These are phyloP conservation scores for Beauveria asiatica DNA, from an alignment of 2,329 filamentous ascomycete genomes.

Conservation along the genomic window DNA sequence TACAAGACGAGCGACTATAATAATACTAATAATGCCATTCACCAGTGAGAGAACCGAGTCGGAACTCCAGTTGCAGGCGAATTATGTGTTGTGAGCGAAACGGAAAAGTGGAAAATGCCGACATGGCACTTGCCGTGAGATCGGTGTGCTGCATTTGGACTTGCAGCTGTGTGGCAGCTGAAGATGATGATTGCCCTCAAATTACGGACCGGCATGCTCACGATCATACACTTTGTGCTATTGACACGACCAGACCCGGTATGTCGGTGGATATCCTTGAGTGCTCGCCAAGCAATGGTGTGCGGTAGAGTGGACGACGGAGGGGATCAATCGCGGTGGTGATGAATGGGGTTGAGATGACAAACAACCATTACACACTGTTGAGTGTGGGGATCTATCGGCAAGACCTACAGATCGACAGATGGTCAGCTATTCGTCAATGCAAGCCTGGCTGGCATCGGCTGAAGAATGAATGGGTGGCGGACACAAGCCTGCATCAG, in stretches of 20 bases:
- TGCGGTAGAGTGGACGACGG: background rate
- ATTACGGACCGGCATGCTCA: background rate
- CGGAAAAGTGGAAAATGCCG: background rate
- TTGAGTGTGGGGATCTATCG: background rate
- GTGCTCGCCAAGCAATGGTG: background rate
- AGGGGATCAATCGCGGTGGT: background rate
- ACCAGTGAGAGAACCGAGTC: background rate
- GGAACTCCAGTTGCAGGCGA: background rate
- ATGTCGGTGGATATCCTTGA: background rate
- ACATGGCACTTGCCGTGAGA: background rate
- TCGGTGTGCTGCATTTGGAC: background rate
- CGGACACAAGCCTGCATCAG: background rate
- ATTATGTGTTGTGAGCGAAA: background rate
- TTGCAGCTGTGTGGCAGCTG: background rate
- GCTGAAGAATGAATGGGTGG: background rate
- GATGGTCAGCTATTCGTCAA: background rate
- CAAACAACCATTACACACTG: background rate
- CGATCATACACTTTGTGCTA: background rate
- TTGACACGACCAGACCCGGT: too few relatives aligned
- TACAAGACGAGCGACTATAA: background rate
- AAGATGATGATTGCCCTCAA: too few relatives aligned
- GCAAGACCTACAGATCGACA: background rate
- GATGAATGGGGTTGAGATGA: background rate
- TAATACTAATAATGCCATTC: slow-evolving; percentile 6
- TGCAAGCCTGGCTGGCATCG: background rate